Base-by-base conservation (phyloP, 345 rosid species). In the Eucalyptus curtisii region DNA sequence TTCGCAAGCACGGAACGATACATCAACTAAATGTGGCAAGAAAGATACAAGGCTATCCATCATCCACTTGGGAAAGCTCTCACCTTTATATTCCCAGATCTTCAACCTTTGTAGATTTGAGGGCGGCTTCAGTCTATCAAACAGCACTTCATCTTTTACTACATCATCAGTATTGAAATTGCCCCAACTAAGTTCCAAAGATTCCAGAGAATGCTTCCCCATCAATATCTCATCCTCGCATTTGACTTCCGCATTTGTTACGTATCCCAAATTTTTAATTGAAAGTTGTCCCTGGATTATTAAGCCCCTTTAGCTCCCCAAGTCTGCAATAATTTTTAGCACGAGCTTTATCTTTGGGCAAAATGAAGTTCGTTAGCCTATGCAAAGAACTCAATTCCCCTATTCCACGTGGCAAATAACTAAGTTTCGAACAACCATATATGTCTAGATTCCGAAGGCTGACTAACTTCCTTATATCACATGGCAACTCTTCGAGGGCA, bases 351-450 rank as follows among this genome's bases (percentile, higher is more conserved):
- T 25, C 66, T 57, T 57, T 25, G 66, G 66, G n/a, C 7, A 57
- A 57, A 57, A 57, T 57, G 66, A 57, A 57, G n/a, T 27, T 27
- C 14, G 66, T 25, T 22, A 92, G 87, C 47, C 49, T 89, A 47
- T 85, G 87, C 37, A 92, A 89, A 49, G 85, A 88, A 64, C 90
- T 90, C 76, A 92, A 17, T 22, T 88, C 49, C 20, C 88, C 91
- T 6, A 90, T 57, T 52, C 91, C 90, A 27, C 44, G 53, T 13
- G 92, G 92, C 92, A 92, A 84, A 71, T 85, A 80, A 24, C 85
- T 61, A 82, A 90, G 79, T 3, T 22, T 17, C 13, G 2, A 4
- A 80, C 91, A 89, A 5, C 12, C n/a, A 14, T 3, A 13, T 27
- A 86, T 66, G 16, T 4, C 37, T 1, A 93, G 87, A 19, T 55